These are phyloP conservation scores for Carex littledalei DNA, from an alignment of 176 grass and related monocot genomes.

Conservation along the genomic window DNA sequence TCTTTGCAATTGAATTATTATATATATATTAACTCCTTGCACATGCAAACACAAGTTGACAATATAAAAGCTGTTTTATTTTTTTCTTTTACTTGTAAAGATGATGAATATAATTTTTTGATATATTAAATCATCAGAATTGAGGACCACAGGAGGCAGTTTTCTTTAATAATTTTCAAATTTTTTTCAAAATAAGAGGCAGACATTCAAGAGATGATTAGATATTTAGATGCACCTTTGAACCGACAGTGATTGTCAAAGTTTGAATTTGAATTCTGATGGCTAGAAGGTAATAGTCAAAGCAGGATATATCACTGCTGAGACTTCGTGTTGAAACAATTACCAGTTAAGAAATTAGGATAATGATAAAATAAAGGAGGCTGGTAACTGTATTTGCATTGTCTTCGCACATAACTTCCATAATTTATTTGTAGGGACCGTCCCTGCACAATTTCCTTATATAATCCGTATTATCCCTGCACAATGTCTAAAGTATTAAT, in stretches of 20 bases:
- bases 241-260: background rate
- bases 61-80: background rate
- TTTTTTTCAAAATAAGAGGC: background rate
- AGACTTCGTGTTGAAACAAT: background rate
- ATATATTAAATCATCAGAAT: background rate
- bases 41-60: background rate
- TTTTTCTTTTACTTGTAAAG: background rate
- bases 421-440: no score
- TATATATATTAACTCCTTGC: background rate
- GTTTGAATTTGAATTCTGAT: background rate
- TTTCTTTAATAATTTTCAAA: background rate
- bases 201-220: background rate
- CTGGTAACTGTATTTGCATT: no score
- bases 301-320: background rate
- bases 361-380: background rate
- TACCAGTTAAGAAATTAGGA: background rate
- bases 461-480: no score
- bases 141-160: background rate
- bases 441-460: no score
- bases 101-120: background rate
- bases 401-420: no score
- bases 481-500: no score
- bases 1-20: background rate
- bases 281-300: background rate
- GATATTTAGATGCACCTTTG: background rate